Evolutionary conservation across 2,329 filamentous ascomycete genomes (phyloP).

Genomic region (Amesomyces nigricolor): DNA sequence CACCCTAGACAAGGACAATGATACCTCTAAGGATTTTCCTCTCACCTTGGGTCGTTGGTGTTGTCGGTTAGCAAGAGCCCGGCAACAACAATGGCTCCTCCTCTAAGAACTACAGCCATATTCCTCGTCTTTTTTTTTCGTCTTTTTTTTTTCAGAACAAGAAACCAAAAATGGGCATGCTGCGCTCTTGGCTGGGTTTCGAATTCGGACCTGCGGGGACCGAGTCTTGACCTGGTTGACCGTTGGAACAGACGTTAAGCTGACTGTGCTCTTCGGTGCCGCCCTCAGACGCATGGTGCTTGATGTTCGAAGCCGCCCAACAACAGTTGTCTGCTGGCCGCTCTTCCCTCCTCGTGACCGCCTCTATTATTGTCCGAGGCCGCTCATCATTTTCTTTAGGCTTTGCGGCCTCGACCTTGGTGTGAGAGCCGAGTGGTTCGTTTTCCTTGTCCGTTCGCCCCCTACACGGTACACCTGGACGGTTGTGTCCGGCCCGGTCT

Average conservation of each 20-base stretch:
- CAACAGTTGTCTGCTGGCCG: conserved; percentile 2
- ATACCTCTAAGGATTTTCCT: no score
- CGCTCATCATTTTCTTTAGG: neutral
- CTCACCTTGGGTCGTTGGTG: no score
- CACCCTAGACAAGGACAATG: no score
- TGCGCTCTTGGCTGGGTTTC: conserved; percentile 12
- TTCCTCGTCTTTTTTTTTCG: neutral
- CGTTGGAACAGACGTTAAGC: conserved; percentile 5
- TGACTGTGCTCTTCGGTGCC: conserved; percentile 14
- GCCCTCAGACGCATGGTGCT: conserved; percentile 5
- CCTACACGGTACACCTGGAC: neutral
- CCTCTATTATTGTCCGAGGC: neutral
- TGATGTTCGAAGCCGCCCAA: conserved; percentile 18
- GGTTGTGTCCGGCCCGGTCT: conserved; percentile 11
- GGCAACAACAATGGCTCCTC: no score
- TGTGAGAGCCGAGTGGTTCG: conserved; percentile 5
- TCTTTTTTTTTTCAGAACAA: neutral
- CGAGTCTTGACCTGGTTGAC: conserved; percentile 1
- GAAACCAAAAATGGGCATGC: neutral
- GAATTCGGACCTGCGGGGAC: conserved; percentile 8
- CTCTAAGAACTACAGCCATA: no score
- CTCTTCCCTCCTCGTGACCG: neutral
- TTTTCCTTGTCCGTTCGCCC: neutral
- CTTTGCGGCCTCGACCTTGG: neutral
- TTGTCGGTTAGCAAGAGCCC: no score